A percentile compares a stretch with the other conserved stretches of the same genome.
Conservation (phyloP, 306 rosid genomes). For the Boehmeria nivea region DNA sequence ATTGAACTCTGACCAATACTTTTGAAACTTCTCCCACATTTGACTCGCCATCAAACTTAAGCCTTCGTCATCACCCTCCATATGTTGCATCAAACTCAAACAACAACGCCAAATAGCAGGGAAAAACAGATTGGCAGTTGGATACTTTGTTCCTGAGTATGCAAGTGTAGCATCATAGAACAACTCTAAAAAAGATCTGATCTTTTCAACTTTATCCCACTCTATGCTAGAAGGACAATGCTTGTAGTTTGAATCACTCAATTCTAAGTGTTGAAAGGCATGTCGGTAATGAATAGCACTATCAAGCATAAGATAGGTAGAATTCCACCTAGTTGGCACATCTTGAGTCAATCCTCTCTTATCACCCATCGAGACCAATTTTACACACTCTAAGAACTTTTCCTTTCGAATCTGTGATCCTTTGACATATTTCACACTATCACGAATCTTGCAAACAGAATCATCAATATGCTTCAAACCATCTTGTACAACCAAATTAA, state of each 20-base stretch:
- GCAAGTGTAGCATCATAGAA: not conserved
- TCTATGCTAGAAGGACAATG: not conserved
- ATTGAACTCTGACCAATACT: constrained; percentile 7
- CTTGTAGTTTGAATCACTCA: not conserved
- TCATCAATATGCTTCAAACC: not conserved
- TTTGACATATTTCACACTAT: not conserved
- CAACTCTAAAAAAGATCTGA: not conserved
- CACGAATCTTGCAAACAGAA: not conserved
- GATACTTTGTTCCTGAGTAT: not conserved
- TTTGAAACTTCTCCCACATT: not conserved
- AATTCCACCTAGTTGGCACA: not conserved
- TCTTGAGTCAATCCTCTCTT: not conserved
- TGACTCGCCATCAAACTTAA: not conserved
- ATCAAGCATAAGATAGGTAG: not conserved
- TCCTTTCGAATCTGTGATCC: not conserved
- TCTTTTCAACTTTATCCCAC: not conserved
- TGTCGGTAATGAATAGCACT: not conserved
- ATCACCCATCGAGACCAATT: not conserved
- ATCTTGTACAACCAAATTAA: not conserved
- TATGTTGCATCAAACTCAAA: not conserved
- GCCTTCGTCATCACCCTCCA: not conserved
- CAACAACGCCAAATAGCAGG: not conserved
- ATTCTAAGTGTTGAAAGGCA: not conserved
- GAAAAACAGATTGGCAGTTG: not conserved
- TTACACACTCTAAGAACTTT: not conserved